Evolutionary conservation across 805 yeast species (phyloP).

Genomic region (Saccharomycopsis oosterbeekiorum): DNA sequence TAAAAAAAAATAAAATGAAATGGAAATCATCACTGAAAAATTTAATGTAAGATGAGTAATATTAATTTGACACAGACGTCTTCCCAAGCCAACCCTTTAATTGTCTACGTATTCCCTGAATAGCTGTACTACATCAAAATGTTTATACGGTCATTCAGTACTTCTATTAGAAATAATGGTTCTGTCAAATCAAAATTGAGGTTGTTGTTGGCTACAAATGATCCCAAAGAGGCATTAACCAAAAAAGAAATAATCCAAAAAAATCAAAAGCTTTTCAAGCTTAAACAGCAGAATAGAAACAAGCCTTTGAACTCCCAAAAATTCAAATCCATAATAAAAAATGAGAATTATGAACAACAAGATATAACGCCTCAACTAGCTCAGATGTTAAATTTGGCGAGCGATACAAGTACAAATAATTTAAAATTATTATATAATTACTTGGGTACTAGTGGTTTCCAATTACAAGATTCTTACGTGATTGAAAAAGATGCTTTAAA

Average conservation of each 20-base stretch:
- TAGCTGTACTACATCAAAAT: neutral
- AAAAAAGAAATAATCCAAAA: neutral
- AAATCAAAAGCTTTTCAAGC: neutral
- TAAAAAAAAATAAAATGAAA: too few species aligned
- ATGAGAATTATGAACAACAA: neutral
- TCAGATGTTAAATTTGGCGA: neutral
- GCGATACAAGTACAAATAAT: neutral
- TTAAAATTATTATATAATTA: slow-evolving; percentile 36
- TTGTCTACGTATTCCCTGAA: too few species aligned
- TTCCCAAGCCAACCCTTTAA: too few species aligned
- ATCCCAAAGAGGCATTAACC: neutral
- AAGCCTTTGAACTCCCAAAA: neutral
- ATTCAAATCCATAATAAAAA: neutral
- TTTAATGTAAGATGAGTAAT: too few species aligned
- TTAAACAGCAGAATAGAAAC: neutral
- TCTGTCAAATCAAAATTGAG: neutral
- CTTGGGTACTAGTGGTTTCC: slow-evolving; percentile 49
- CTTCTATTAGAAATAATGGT: neutral
- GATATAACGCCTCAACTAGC: neutral
- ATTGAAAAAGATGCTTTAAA: slow-evolving; percentile 45
- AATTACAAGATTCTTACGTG: slow-evolving; percentile 45
- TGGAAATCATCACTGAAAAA: too few species aligned
- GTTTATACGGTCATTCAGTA: neutral
- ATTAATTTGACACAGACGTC: too few species aligned
- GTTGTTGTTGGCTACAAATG: neutral